Base-by-base conservation (phyloP, 202 grass and related monocot genomes). In the Elaeis oleifera region DNA sequence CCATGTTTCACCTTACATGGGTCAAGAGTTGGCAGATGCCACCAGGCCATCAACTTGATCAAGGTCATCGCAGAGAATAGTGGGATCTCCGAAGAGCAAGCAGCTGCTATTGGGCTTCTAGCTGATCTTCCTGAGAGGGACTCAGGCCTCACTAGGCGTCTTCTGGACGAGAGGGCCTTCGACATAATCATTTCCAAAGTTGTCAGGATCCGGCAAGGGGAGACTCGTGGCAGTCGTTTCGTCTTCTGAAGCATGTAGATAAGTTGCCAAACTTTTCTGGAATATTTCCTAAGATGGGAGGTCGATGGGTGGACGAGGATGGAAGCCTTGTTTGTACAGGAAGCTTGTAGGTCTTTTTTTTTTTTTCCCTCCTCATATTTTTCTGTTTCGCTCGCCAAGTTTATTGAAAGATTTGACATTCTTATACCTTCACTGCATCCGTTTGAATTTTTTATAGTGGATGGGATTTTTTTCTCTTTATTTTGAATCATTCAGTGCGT, bases 251-350 rank as follows among this genome's bases (percentile, higher is more conserved):
- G 71, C 91, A 96, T 79, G 79, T 96, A 62, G 91, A 96, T 77
- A 96, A 96, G 61, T 60, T 96, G 44, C 91, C 91, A 36, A 96
- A 90, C 80, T 96, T 96, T 76, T 90, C 91, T 22, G 91, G 84
- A 53, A 88, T 96, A 60, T 96, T 90, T 84, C 78, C 91, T 0
- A 90, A 85, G 78, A 88, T 85, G 36, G 81, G 83, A n/a, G 71
- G 71, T 28, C 49, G 54, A 61, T 59, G 6, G 1, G 6, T 36
- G 1, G 6, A 36, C 31, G 1, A 7, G 6, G 5, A 9, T 36
- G 6, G 6, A 36, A 36, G 6, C 31, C 31, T 36, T 9, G 6
- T 36, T 36, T 36, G 31, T 9, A n/a, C 8, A 5, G 5, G 6
- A 9, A 9, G 31, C 31, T 36, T 9, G 8, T 2, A 24, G 1